A percentile compares a stretch with the other conserved stretches of the same genome.
Conservation (phyloP, 129 eudicot genomes). For the Dittrichia graveolens region DNA sequence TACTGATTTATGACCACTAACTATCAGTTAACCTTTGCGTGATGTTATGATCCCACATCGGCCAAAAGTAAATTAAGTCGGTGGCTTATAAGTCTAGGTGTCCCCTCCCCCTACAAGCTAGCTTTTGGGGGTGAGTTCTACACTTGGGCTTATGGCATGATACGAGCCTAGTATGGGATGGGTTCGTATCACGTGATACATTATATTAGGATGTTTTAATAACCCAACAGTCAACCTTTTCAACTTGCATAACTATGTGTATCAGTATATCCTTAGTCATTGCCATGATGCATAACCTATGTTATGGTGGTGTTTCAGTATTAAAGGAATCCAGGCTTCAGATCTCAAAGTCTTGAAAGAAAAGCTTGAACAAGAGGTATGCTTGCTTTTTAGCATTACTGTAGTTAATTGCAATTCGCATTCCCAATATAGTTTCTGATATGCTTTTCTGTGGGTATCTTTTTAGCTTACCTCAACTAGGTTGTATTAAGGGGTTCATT, state of each 20-base stretch:
- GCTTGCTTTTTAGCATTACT: not conserved
- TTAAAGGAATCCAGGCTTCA: constrained; percentile 59
- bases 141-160: too few relatives aligned
- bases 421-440: constrained; percentile 29
- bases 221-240: not conserved
- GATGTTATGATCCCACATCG: too few relatives aligned
- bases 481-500: constrained; percentile 32
- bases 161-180: too few relatives aligned
- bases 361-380: constrained; percentile 87
- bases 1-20: constrained; percentile 3
- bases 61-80: too few relatives aligned
- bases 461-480: constrained; percentile 30
- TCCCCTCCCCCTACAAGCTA: too few relatives aligned
- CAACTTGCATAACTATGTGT: constrained; percentile 8
- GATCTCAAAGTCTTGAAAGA: constrained; percentile 72
- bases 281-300: not conserved
- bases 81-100: too few relatives aligned
- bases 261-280: not conserved
- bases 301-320: constrained; percentile 40
- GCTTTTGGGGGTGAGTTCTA: too few relatives aligned
- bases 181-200: too few relatives aligned
- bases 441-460: constrained; percentile 20
- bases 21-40: not conserved
- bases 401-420: constrained; percentile 3
- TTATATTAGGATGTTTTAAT: too few relatives aligned